Evolutionary conservation across 768 basidiomycete species (phyloP).

Genomic region (Lentinula sp.): DNA sequence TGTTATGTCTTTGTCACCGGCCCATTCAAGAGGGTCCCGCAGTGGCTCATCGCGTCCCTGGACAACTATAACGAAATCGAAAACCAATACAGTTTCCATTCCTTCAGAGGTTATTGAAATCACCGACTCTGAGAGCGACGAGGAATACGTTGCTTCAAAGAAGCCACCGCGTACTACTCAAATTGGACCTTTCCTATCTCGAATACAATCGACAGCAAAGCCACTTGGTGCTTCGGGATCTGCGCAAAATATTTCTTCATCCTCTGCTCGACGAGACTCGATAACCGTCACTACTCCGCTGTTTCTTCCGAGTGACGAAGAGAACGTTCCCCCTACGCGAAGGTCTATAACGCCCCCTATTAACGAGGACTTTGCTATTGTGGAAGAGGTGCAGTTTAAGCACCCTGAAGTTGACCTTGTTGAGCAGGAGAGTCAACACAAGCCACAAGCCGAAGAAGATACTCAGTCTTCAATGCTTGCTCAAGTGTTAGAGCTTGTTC

Average conservation of each 20-base stretch:
- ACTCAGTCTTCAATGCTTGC: constrained; percentile 23
- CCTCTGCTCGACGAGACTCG: neutral
- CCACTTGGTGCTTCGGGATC: constrained; percentile 10
- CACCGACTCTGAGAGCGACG: constrained; percentile 43
- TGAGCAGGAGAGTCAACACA: neutral
- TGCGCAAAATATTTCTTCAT: constrained; percentile 7
- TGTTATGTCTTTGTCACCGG: neutral
- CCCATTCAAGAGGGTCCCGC: neutral
- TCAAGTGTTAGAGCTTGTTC: constrained; percentile 58
- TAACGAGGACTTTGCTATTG: neutral
- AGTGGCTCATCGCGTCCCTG: neutral
- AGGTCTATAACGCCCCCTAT: neutral
- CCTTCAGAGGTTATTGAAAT: constrained; percentile 36
- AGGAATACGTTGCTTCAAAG: neutral
- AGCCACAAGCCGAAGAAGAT: neutral
- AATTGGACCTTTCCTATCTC: constrained; percentile 8
- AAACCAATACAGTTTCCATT: neutral
- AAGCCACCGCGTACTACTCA: neutral
- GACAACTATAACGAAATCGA: neutral
- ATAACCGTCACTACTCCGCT: constrained; percentile 16
- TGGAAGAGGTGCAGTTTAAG: neutral
- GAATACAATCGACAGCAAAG: constrained; percentile 9
- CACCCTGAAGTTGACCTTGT: neutral
- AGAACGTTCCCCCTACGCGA: constrained; percentile 22
- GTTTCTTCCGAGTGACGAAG: constrained; percentile 30